Conservation (phyloP, 257 asterid species). For the Eustoma russellianum region DNA sequence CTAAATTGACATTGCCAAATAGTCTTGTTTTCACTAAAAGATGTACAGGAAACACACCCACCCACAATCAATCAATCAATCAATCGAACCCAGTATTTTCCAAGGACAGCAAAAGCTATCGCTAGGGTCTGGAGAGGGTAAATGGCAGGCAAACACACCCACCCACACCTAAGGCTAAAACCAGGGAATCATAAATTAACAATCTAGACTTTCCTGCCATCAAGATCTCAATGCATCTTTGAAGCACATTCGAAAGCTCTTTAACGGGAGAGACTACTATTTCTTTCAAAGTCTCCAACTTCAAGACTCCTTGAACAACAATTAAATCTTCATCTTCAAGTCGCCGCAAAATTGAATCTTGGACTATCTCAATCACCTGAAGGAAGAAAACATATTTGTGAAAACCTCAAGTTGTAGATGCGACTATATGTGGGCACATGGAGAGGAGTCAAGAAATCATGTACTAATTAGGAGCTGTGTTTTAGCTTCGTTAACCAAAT, state of each 20-base stretch:
- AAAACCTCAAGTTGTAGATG: too few relatives aligned
- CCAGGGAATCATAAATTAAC: background rate
- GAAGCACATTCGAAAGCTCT: conserved; percentile 46
- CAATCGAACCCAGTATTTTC: too few relatives aligned
- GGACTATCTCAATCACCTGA: conserved; percentile 66
- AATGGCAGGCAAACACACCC: too few relatives aligned
- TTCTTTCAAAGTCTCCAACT: conserved; percentile 40
- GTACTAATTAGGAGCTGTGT: too few relatives aligned
- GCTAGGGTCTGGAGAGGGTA: too few relatives aligned
- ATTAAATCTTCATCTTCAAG: conserved; percentile 72
- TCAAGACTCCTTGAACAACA: conserved; percentile 69
- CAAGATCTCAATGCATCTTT: conserved; percentile 50
- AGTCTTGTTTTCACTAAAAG: background rate
- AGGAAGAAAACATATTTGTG: background rate
- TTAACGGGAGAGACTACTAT: conserved; percentile 42
- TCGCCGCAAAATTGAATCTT: conserved; percentile 62
- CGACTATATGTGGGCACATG: too few relatives aligned
- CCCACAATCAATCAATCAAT: too few relatives aligned
- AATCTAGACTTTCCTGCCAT: conserved; percentile 44
- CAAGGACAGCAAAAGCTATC: too few relatives aligned
- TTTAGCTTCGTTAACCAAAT: too few relatives aligned
- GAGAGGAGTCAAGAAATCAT: too few relatives aligned
- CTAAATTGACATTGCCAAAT: too few relatives aligned
- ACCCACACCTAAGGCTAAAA: background rate
- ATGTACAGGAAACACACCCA: background rate